Base-by-base conservation (phyloP, 306 rosid genomes). In the Carpinus viminea region DNA sequence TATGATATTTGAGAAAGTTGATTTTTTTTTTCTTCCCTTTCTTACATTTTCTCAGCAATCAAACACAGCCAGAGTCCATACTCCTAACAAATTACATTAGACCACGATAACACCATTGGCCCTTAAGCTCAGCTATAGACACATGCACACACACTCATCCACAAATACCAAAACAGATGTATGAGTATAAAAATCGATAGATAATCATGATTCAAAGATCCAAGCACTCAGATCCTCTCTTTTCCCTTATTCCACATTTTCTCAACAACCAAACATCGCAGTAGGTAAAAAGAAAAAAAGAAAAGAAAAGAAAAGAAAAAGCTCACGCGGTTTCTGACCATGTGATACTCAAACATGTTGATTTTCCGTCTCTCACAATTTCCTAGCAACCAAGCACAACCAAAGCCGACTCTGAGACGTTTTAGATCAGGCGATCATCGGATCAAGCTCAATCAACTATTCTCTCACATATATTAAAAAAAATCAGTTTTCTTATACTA, bases 291-390 rank as follows among this genome's bases (percentile, higher is more conserved):
- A 3, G 2, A 31, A 31, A 28, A 28, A 34, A 15, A 61, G 13
- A 28, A 17, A 53, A 1, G 4, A 8, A 15, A 54, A 12, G 10
- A 47, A 47, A 47, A 47, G 4, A 12, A 48, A 11, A 11, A 3
- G 52, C 15, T 48, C 2, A 41, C 9, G 20, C 34, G 12, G 11
- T 77, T 28, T 72, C 18, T 47, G 57, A 73, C 15, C 16, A 71
- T 78, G 77, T 65, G 68, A 2, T 38, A 70, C 45, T 50, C 50
- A n/a, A 70, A 60, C 52, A 70, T 73, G 34, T 20, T 21, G 13
- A 59, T 21, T 59, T 21, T 21, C 36, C 2, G 12, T 9, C 28
- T 59, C 70, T 16, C 70, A 34, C 70, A 64, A 13, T 64, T 59
- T 64, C 4, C 5, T 36, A 7, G 10, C 9, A 36, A 64, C 47